Base-by-base conservation (phyloP, 495 filamentous ascomycete genomes). In the Penicillium egyptiacum region DNA sequence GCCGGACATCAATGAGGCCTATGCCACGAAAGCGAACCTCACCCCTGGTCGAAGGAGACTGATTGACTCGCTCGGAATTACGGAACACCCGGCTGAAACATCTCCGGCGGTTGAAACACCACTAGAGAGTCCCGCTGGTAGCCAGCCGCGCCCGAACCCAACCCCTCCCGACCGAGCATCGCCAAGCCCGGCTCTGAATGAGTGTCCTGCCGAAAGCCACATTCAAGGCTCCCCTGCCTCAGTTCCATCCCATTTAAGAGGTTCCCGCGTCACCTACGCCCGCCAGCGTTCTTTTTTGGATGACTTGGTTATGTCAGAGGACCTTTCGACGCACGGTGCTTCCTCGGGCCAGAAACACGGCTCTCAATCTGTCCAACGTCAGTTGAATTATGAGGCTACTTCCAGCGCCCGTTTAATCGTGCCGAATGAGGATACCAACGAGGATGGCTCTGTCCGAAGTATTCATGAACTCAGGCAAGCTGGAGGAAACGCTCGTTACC, bases 381-480 rank as follows among this genome's bases (percentile, higher is more conserved):
- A 47, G 17, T 44, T 43, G 37, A 45, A 33, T 26, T 28, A 43
- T 17, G 55, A 53, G n/a, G 40, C 49, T 33, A 39, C 60, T 10
- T 47, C 66, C 10, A 56, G 35, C 17, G 49, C 63, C 41, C 63
- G 57, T 43, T 50, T 64, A 20, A 52, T 64, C 20, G 55, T 49
- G 8, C 50, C 81, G 16, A 83, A 86, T n/a, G 79, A 81, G 14
- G 79, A 80, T 5, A 73, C 70, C 28, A 66, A 78, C 26, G 80
- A 79, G 25, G 75, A 79, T 42, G 80, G 78, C 14, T 75, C 82
- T 49, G 86, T 96, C 55, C 84, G 88, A 47, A 94, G 86, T 59
- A 88, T 97, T 33, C 92, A 98, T 65, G 94, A 98, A 68, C 78
- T 98, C 42, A 82, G 92, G 58, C 88, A 91, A 60, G 86, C 91